phyloP scores from a whole-genome alignment of 352 stramenopile species.

The Pythium myriotylum region DNA sequence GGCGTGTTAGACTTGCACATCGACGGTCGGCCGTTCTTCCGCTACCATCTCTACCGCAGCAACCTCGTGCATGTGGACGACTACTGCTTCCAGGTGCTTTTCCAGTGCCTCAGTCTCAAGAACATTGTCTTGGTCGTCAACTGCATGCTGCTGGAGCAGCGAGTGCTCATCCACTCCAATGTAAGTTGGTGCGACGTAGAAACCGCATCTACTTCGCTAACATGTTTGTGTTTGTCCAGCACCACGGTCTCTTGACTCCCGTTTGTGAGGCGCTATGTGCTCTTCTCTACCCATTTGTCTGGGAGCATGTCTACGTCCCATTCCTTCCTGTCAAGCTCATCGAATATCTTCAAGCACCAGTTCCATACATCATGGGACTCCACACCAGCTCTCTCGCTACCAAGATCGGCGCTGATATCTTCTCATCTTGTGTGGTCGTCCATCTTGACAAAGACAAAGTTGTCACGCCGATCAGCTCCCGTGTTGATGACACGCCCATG shows the following conservation, averaged over 20 bases:
- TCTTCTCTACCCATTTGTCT: constrained; percentile 84
- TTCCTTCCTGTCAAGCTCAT: constrained; percentile 83
- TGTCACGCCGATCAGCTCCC: constrained; percentile 67
- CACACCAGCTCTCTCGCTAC: constrained; percentile 84
- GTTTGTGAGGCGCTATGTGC: constrained; percentile 78
- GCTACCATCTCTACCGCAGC: constrained; percentile 62
- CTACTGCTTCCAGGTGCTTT: constrained; percentile 80
- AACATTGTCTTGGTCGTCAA: constrained; percentile 84
- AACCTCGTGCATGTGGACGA: constrained; percentile 69
- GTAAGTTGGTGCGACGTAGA: constrained; percentile 33
- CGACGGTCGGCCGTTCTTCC: constrained; percentile 44
- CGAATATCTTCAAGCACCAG: constrained; percentile 83
- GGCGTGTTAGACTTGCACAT: constrained; percentile 42
- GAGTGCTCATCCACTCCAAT: constrained; percentile 79
- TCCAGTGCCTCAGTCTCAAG: constrained; percentile 79
- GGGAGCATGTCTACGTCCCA: constrained; percentile 88
- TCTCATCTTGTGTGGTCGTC: constrained; percentile 80
- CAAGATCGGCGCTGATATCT: constrained; percentile 68
- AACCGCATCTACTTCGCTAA: not conserved
- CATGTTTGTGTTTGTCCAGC: constrained; percentile 25
- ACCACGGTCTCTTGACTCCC: constrained; percentile 69
- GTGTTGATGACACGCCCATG: constrained; percentile 47
- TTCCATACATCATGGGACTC: constrained; percentile 85
- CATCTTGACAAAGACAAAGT: constrained; percentile 87
- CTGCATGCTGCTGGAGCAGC: constrained; percentile 83